Evolutionary conservation across 208 protist species (phyloP).

Genomic region (Wallacemonas sp.): DNA sequence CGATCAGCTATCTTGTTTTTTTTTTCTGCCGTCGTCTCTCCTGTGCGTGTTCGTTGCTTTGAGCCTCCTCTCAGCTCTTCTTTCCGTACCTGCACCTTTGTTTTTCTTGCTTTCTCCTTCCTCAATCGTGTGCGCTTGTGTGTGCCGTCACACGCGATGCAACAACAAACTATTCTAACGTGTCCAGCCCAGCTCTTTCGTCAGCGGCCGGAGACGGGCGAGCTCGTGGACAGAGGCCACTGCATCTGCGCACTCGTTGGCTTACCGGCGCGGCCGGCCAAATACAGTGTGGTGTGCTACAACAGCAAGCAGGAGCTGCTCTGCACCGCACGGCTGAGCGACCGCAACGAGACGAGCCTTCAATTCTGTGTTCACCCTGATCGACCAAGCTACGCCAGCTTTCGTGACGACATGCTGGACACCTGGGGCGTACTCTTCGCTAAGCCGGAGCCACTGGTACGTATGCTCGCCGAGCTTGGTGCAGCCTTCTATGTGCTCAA

Average conservation of each 20-base stretch:
- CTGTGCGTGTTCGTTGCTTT: too few species aligned
- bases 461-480: constrained; percentile 55
- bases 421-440: constrained; percentile 60
- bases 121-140: too few species aligned
- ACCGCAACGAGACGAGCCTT: constrained; percentile 26
- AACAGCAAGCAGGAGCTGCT: constrained; percentile 59
- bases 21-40: constrained; percentile 1
- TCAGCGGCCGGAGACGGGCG: constrained; percentile 29
- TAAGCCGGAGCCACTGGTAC: constrained; percentile 26
- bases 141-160: constrained; percentile 21
- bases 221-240: constrained; percentile 45
- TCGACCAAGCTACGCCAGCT: constrained; percentile 49
- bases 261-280: constrained; percentile 38
- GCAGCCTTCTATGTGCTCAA: constrained; percentile 60
- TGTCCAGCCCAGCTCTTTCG: constrained; percentile 51
- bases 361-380: background rate
- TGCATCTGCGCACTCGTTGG: constrained; percentile 70
- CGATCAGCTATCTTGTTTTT: background rate
- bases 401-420: constrained; percentile 52
- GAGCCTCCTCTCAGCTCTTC: background rate
- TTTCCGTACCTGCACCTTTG: background rate
- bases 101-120: constrained; percentile 7
- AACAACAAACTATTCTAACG: constrained; percentile 67
- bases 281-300: constrained; percentile 86
- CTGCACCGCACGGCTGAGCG: constrained; percentile 46